Conservation (phyloP, 805 yeast species). For the Barnettozyma sp. region DNA sequence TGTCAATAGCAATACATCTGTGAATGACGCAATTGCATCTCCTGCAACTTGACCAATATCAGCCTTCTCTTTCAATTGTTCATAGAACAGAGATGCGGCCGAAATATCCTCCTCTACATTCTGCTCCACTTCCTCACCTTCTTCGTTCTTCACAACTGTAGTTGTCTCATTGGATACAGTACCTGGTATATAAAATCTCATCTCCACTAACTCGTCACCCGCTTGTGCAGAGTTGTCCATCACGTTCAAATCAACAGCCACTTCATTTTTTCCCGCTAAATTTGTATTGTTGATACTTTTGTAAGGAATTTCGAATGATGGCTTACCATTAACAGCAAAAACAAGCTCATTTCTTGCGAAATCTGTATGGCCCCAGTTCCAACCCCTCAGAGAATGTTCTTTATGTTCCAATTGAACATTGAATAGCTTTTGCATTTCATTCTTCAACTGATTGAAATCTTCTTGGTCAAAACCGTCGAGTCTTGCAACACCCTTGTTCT, state of each 20-base stretch:
- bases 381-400: slow-evolving; percentile 93
- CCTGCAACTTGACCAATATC: slow-evolving; percentile 93
- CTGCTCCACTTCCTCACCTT: slow-evolving; percentile 30
- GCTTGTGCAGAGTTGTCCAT: slow-evolving; percentile 51
- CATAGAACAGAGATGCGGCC: slow-evolving; percentile 83
- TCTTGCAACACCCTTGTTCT: slow-evolving; percentile 75
- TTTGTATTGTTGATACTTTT: slow-evolving; percentile 74
- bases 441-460: slow-evolving; percentile 75
- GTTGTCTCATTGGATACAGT: slow-evolving; percentile 37
- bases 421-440: slow-evolving; percentile 75
- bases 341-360: slow-evolving; percentile 87
- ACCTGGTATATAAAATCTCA: slow-evolving; percentile 94
- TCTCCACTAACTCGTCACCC: slow-evolving; percentile 94
- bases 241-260: slow-evolving; percentile 76
- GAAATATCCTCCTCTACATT: slow-evolving; percentile 42
- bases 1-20: slow-evolving; percentile 85
- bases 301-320: slow-evolving; percentile 89
- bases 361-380: slow-evolving; percentile 98
- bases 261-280: slow-evolving; percentile 87
- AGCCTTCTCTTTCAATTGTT: slow-evolving; percentile 85
- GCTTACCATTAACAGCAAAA: slow-evolving; percentile 79
- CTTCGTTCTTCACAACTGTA: slow-evolving; percentile 8
- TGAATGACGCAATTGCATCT: slow-evolving; percentile 88
- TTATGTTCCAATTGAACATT: slow-evolving; percentile 65
- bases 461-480: slow-evolving; percentile 89